Base-by-base conservation (phyloP, 805 yeast genomes). In the Suhomyces kilbournensis region DNA sequence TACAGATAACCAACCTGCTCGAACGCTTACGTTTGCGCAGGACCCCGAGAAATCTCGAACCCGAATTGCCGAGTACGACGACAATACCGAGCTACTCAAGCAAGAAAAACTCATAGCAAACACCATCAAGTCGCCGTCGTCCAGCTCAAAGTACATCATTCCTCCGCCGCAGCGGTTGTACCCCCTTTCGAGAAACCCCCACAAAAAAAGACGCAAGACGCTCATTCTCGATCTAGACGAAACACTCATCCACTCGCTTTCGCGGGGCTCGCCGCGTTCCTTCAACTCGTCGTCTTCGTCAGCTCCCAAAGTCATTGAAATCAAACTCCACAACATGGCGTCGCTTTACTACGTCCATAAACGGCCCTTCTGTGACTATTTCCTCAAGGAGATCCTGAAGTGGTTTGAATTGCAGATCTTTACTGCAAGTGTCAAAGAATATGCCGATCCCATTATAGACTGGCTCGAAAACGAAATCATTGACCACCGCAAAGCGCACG, bases 381-480 rank as follows among this genome's bases (percentile, higher is more conserved):
- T 94, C 62, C 74, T 94, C 23, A 75, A 82, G 53, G 85, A 85
- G 55, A 94, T 91, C 7, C 76, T 86, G 49, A 82, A 83, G 60
- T 93, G 97, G 97, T 94, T 82, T 70, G 87, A 90, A 59, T 73
- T 94, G 43, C 92, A 91, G 30, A 83, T 96, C 8, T 94, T 94
- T 75, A 94, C 99, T 0, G 99, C 99, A 2, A 87, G 96, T 39
- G 92, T 94, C 55, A 83, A 85, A 67, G 97, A 90, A 65, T 94
- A 94, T 63, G 98, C 99, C 0, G 99, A 94, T 63, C 98, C 99
- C 0, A 96, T 94, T 48, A 89, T 94, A 49, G 93, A 93, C 69
- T 89, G 92, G 84, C 75, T 93, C 19, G 98, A 93, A 66, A 77
- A 79, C 60, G 89, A 86, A 51, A 60, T 70, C 26, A 58, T 69